These are phyloP conservation scores for Solanum arcanum DNA, from an alignment of 257 asterid genomes.

Conservation along the genomic window DNA sequence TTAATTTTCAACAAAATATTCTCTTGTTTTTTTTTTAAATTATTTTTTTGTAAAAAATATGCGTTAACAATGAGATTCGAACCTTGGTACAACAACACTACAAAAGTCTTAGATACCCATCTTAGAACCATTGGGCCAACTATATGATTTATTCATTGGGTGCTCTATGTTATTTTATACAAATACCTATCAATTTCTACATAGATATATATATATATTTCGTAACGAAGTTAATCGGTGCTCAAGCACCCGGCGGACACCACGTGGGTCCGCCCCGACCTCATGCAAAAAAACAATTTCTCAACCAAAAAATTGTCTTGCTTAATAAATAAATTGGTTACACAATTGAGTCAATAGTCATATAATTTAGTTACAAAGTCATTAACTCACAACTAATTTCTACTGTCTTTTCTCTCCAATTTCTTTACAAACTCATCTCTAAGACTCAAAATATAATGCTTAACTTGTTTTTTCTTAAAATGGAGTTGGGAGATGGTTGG, in stretches of 20 bases:
- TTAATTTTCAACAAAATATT: background rate
- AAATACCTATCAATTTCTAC: too few relatives aligned
- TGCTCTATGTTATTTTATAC: too few relatives aligned
- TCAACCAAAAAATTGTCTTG: background rate
- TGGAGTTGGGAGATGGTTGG: background rate
- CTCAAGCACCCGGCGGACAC: too few relatives aligned
- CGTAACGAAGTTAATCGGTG: too few relatives aligned
- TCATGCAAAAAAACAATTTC: background rate
- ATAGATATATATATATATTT: too few relatives aligned
- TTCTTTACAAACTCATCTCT: background rate
- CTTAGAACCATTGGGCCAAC: too few relatives aligned
- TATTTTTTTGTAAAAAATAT: too few relatives aligned
- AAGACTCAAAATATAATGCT: background rate
- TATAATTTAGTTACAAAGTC: background rate
- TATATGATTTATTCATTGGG: too few relatives aligned
- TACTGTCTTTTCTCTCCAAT: background rate
- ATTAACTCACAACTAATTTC: background rate
- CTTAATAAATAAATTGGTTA: background rate
- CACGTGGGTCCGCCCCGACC: background rate
- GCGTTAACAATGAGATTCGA: too few relatives aligned
- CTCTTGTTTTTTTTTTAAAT: too few relatives aligned
- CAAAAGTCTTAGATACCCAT: too few relatives aligned
- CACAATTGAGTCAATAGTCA: background rate
- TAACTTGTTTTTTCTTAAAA: background rate
- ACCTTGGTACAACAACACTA: too few relatives aligned